These are phyloP conservation scores for Peronospora belbahrii DNA, from an alignment of 352 stramenopile species.

Conservation along the genomic window DNA sequence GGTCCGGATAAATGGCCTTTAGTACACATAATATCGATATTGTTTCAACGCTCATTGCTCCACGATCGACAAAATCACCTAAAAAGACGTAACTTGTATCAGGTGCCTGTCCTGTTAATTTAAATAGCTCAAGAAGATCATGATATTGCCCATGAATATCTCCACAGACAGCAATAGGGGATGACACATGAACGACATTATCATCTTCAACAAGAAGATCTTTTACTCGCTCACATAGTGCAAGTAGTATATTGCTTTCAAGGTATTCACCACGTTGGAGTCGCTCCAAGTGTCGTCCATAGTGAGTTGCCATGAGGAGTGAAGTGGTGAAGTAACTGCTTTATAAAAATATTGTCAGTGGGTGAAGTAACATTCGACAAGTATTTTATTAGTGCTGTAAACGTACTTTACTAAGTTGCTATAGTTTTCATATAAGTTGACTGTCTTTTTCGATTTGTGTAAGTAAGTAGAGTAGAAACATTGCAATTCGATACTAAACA, in stretches of 20 bases:
- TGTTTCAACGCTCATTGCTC: slow-evolving; percentile 92
- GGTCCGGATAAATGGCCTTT: slow-evolving; percentile 84
- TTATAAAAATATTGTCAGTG: not conserved
- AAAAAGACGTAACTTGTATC: slow-evolving; percentile 91
- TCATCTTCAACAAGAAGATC: slow-evolving; percentile 69
- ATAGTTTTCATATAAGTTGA: no score
- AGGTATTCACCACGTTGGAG: slow-evolving; percentile 49
- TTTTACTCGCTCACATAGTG: slow-evolving; percentile 61
- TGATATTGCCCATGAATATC: slow-evolving; percentile 98
- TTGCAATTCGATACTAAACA: no score
- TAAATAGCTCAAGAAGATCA: slow-evolving; percentile 92
- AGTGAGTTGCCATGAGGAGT: slow-evolving; percentile 21
- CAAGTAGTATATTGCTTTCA: slow-evolving; percentile 43
- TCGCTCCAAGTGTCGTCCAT: slow-evolving; percentile 44
- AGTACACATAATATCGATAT: slow-evolving; percentile 88
- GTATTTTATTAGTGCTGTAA: no score
- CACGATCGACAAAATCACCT: slow-evolving; percentile 96
- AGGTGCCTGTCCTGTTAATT: slow-evolving; percentile 84
- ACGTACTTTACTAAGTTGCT: no score
- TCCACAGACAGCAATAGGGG: slow-evolving; percentile 82
- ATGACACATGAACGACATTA: slow-evolving; percentile 70
- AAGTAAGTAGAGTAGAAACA: no score
- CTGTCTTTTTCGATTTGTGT: no score
- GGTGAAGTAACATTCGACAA: not conserved
- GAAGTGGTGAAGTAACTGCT: not conserved